Evolutionary conservation across 2,329 filamentous ascomycete species (phyloP), one percentile per base, ranked within the genome.

Genomic region (Remersonia thermophila): DNA sequence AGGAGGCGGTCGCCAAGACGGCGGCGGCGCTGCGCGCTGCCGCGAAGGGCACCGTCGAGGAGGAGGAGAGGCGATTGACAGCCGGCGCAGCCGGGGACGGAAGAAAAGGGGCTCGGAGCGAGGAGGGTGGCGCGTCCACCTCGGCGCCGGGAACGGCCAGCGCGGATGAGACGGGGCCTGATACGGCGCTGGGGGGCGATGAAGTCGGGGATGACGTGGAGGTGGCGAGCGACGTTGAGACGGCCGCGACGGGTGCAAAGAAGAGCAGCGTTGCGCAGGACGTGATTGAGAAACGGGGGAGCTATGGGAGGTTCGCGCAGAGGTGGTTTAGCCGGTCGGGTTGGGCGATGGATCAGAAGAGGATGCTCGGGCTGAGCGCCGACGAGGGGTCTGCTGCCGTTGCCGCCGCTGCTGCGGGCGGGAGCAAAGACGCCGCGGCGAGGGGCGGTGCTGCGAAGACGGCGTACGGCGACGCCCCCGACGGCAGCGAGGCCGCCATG

Each of bases 271-370:
- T 95, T 40, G 85, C 81, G 0, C 78, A 93, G 56, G 83, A 96
- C 61, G 87, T 96, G 1, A 89, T 95, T 36, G 74, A 77, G 27
- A 78, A 75, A 39, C 80, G 77, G 48, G 86, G 87, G 1, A 78
- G 77, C 44, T 96, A 95, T 56, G 89, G 87, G 4, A 71, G 83
- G 27, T 95, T 96, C 55, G 84, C 89, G 0, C 75, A 86, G 44
- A 77, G 80, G 41, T 98, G 91, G 91, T 91, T 96, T 54, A 91
- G 84, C 30, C 77, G 74, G 45, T 80, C 77, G 42, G 86, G 83
- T 0, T 89, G 86, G 82, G 79, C 77, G 35, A 63, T 77, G 41
- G 80, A 83, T 41, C 77, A 77, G 46, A 73, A 77, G 48, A 69
- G 79, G 17, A 72, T 72, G 33, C 71, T 86, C 51, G 83, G 82